Evolutionary conservation across 139 green algal species (phyloP).

Genomic region (Tetradesmus lagerheimii): DNA sequence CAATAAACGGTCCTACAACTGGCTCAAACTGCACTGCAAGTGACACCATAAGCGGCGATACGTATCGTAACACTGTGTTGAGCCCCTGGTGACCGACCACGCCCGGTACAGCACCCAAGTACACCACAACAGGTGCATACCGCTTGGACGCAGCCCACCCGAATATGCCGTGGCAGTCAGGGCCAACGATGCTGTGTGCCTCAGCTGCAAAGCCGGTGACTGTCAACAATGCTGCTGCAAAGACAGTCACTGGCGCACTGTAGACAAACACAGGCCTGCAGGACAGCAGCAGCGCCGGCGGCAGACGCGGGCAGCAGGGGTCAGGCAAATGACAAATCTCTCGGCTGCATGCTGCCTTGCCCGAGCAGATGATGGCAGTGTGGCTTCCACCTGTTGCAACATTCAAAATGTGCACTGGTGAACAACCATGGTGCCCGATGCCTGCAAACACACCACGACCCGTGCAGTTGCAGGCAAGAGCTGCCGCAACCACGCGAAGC

Average conservation of each 20-base stretch:
- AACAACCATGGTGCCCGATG: too few species aligned
- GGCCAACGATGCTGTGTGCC: neutral
- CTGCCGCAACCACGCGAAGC: too few species aligned
- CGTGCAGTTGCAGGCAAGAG: neutral
- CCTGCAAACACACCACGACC: too few species aligned
- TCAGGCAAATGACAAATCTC: neutral
- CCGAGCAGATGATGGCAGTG: too few species aligned
- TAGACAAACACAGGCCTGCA: conserved; percentile 84
- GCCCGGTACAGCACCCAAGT: conserved; percentile 77
- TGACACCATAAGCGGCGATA: conserved; percentile 71
- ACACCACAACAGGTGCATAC: conserved; percentile 69
- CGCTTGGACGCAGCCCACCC: conserved; percentile 61
- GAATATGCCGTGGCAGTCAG: conserved; percentile 61
- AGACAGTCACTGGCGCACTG: conserved; percentile 66
- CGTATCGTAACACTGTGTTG: conserved; percentile 72
- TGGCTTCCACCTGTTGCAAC: too few species aligned
- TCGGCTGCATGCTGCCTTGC: too few species aligned
- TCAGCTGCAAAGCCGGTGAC: conserved; percentile 16
- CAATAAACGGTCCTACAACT: conserved; percentile 79
- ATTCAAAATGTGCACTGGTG: too few species aligned
- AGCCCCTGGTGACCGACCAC: conserved; percentile 81
- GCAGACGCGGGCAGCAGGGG: neutral
- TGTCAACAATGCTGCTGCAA: conserved; percentile 23
- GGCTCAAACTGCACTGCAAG: conserved; percentile 87
- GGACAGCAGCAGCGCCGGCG: conserved; percentile 44